Evolutionary conservation across 73 alveolate genomes (phyloP).

Genomic region (Symbiodinium pilosum): DNA sequence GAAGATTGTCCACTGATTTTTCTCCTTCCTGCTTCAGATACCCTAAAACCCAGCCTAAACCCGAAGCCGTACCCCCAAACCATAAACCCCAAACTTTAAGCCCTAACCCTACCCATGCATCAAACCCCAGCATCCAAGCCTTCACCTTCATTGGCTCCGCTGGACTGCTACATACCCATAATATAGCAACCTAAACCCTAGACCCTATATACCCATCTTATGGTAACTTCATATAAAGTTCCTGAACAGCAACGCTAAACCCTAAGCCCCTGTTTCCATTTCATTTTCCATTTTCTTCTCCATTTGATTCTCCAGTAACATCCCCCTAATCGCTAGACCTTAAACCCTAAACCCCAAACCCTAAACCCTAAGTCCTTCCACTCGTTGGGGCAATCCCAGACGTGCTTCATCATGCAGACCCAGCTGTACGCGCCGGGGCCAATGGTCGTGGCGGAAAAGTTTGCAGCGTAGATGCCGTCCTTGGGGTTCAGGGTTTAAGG

Average conservation of each 20-base stretch:
- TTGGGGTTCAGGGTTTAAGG: background rate
- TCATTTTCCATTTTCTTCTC: too few species aligned
- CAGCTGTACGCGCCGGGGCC: conserved; percentile 75
- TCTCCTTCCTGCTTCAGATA: too few species aligned
- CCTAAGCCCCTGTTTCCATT: too few species aligned
- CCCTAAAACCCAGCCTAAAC: too few species aligned
- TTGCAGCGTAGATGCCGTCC: conserved; percentile 50
- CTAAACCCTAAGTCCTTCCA: conserved; percentile 20
- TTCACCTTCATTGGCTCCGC: too few species aligned
- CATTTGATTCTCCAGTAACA: too few species aligned
- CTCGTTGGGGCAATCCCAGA: conserved; percentile 82
- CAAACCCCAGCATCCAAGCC: too few species aligned
- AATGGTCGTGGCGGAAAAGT: conserved; percentile 58
- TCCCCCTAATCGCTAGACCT: background rate
- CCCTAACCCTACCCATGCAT: background rate
- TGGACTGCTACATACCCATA: background rate
- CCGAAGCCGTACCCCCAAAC: background rate
- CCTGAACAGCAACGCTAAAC: too few species aligned
- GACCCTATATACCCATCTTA: background rate
- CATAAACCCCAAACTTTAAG: background rate
- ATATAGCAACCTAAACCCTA: background rate
- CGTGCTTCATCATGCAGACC: conserved; percentile 42
- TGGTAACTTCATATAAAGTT: too few species aligned
- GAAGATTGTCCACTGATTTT: too few species aligned
- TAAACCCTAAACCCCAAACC: background rate